These are phyloP conservation scores for Durio zibethinus DNA, from an alignment of 345 rosid genomes.

Conservation along the genomic window DNA sequence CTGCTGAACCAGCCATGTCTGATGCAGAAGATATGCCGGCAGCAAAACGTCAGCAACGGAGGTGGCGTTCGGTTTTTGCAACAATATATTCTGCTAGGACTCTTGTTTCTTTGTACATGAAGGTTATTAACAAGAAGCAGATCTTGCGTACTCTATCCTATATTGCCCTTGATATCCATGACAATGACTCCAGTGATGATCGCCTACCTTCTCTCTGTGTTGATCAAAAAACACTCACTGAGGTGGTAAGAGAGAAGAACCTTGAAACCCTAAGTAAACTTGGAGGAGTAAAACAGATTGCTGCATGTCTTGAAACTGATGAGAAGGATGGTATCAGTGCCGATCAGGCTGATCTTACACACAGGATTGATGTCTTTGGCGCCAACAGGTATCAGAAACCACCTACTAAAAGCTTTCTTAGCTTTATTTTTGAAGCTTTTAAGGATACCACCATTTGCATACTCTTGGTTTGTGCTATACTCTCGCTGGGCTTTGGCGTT, in stretches of 20 bases:
- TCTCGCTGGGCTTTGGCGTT: conserved; percentile 30
- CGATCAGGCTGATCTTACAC: conserved; percentile 17
- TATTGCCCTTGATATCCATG: conserved; percentile 22
- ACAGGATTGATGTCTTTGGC: conserved; percentile 18
- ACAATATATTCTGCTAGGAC: conserved; percentile 30
- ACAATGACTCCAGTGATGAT: background rate
- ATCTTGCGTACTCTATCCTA: conserved; percentile 26
- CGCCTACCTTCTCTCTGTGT: background rate
- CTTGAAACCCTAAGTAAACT: conserved; percentile 10
- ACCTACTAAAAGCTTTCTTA: conserved; percentile 22
- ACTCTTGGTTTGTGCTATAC: conserved; percentile 32
- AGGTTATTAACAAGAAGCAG: conserved; percentile 5
- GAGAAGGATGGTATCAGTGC: conserved; percentile 20
- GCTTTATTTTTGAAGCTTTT: conserved; percentile 28
- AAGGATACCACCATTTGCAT: conserved; percentile 28
- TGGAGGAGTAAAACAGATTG: conserved; percentile 28
- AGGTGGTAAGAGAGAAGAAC: conserved; percentile 22
- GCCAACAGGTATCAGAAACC: conserved; percentile 19
- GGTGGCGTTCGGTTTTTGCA: conserved; percentile 28
- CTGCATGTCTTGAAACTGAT: conserved; percentile 17
- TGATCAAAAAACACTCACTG: conserved; percentile 19
- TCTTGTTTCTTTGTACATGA: conserved; percentile 34
- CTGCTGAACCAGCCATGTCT: background rate
- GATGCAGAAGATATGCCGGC: conserved; percentile 4
- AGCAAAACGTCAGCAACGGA: background rate